Evolutionary conservation across 306 rosid genomes (phyloP), one percentile per base, ranked within the genome.

Genomic region (Argentina anserina): DNA sequence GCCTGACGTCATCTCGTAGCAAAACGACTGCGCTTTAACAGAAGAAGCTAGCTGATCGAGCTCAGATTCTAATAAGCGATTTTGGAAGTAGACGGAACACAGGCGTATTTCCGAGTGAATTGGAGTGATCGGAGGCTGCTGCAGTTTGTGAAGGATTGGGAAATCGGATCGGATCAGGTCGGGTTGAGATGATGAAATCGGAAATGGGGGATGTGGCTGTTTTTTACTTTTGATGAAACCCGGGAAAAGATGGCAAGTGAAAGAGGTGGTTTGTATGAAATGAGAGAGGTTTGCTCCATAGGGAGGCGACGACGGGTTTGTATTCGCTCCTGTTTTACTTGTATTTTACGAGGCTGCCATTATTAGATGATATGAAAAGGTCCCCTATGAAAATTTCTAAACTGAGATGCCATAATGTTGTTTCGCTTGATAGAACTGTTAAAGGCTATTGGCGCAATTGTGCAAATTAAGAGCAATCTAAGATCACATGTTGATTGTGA

Each of bases 1-100:
- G 78, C 96, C 98, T 53, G 90, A 79, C 84, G 96, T 86, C 97
- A 92, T 92, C 84, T 49, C 81, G 0, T 53, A 17, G 53, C 53
- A 12, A 26, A 15, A 36, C 52, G 60, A 49, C 67, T 9, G 43
- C 76, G 70, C 37, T 46, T 13, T 29, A 12, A 3, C 21, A 9
- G 41, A 55, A 11, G 26, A 56, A 46, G 67, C 39, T 58, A 46
- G 67, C 39, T 58, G 63, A 14, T 33, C 36, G 18, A 6, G 49
- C 36, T 33, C 36, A n/a, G n/a, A n/a, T n/a, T n/a, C n/a, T n/a
- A n/a, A n/a, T n/a, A n/a, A n/a, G n/a, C n/a, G n/a, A n/a, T n/a
- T n/a, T n/a, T n/a, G n/a, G n/a, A n/a, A n/a, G n/a, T n/a, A n/a
- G n/a, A n/a, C n/a, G n/a, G n/a, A n/a, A n/a, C n/a, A n/a, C n/a